A percentile compares a stretch with the other conserved stretches of the same genome.
phyloP scores from a whole-genome alignment of 1,139 yeast species.

The Pneumocystis jirovecii region DNA sequence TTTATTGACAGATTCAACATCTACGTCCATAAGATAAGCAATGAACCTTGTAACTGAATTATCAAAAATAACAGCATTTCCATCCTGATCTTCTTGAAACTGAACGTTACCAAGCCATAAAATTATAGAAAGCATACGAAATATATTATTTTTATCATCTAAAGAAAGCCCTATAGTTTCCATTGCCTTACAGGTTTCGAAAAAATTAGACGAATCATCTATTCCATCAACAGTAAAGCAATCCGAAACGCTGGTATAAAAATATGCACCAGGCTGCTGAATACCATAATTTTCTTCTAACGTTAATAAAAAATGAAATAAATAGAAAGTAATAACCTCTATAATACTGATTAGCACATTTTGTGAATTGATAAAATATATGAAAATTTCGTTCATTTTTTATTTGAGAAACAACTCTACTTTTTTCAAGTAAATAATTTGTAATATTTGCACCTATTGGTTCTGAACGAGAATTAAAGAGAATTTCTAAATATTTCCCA shows the following conservation, averaged over 20 bases:
- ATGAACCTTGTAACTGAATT: conserved; percentile 82
- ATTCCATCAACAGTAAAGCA: conserved; percentile 78
- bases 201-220: conserved; percentile 64
- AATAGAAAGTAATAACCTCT: conserved; percentile 25
- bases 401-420: conserved; percentile 88
- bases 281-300: conserved; percentile 53
- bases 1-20: conserved; percentile 47
- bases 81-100: conserved; percentile 65
- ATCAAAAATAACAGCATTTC: conserved; percentile 70
- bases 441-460: conserved; percentile 95
- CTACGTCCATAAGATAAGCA: conserved; percentile 78
- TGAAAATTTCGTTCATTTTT: conserved; percentile 90
- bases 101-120: conserved; percentile 91
- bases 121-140: conserved; percentile 68
- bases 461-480: conserved; percentile 64
- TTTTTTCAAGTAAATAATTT: conserved; percentile 84
- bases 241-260: conserved; percentile 74
- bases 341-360: conserved; percentile 73
- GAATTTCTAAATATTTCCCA: conserved; percentile 89
- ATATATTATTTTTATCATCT: conserved; percentile 78
- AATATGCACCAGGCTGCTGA: conserved; percentile 83
- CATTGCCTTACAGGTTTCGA: conserved; percentile 79
- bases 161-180: conserved; percentile 65
- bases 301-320: neutral
- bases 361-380: conserved; percentile 89